These are phyloP conservation scores for Sporisorium iseilematis-ciliati DNA, from an alignment of 1,284 basidiomycete species.

Conservation along the genomic window DNA sequence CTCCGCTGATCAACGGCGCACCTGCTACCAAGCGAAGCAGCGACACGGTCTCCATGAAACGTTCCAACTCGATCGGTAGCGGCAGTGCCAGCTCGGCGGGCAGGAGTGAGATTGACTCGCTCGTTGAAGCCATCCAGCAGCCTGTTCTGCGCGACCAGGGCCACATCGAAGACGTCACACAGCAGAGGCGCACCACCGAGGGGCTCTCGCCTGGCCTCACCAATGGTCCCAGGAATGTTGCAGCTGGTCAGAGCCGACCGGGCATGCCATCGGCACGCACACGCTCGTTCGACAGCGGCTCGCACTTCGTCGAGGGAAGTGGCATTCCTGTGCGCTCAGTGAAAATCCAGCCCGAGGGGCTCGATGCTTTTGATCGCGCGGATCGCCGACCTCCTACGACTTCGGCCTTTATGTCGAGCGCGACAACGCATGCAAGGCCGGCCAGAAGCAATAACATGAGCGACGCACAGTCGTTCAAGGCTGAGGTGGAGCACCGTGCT, in stretches of 20 bases:
- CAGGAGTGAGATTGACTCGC: slow-evolving; percentile 75
- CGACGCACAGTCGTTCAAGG: slow-evolving; percentile 43
- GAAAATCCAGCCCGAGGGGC: slow-evolving; percentile 64
- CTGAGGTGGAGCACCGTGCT: slow-evolving; percentile 37
- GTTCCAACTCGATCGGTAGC: slow-evolving; percentile 52
- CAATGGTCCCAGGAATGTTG: slow-evolving; percentile 18
- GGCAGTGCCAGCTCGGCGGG: slow-evolving; percentile 50
- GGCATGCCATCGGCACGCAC: slow-evolving; percentile 14
- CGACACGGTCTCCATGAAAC: slow-evolving; percentile 43
- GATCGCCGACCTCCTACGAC: slow-evolving; percentile 17
- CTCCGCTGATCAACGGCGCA: slow-evolving; percentile 19
- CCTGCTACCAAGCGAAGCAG: slow-evolving; percentile 28
- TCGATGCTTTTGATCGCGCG: slow-evolving; percentile 43
- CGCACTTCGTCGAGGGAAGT: slow-evolving; percentile 69
- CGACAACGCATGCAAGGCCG: slow-evolving; percentile 18
- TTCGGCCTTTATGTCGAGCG: slow-evolving; percentile 29
- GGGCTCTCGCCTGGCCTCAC: slow-evolving; percentile 10
- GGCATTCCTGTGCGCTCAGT: slow-evolving; percentile 70
- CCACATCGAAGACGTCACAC: slow-evolving; percentile 39
- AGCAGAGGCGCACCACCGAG: slow-evolving; percentile 35
- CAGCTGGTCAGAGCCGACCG: slow-evolving; percentile 10
- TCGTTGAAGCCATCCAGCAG: slow-evolving; percentile 76
- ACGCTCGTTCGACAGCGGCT: slow-evolving; percentile 45
- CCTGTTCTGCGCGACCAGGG: slow-evolving; percentile 67
- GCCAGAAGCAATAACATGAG: slow-evolving; percentile 14